Conservation (phyloP, 148 eudicot genomes). For the Vaccinium vitisidaea region DNA sequence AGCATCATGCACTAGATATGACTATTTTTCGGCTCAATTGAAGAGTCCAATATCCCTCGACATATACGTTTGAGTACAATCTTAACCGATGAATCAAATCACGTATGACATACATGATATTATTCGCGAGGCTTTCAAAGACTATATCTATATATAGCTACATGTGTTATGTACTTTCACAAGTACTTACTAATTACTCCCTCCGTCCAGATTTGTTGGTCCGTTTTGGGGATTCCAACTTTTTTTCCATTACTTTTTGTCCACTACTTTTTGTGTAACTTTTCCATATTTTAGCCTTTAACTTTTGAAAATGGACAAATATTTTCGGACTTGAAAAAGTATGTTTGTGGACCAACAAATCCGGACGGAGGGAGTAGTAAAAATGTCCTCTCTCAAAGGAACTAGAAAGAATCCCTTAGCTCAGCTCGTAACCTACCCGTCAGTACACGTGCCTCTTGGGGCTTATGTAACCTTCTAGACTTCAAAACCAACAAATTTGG, state of each 20-base stretch:
- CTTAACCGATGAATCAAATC: not conserved
- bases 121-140: not conserved
- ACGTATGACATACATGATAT: not conserved
- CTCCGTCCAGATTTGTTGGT: no score
- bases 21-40: not conserved
- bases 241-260: no score
- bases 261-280: no score
- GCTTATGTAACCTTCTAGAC: not conserved
- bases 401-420: not conserved
- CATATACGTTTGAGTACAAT: no score
- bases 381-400: not conserved
- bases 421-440: slow-evolving; percentile 1
- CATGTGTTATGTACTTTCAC: not conserved
- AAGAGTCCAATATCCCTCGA: not conserved
- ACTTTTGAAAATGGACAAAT: no score
- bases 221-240: no score
- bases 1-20: no score
- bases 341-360: no score
- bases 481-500: not conserved
- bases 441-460: not conserved
- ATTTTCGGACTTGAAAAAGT: no score
- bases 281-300: no score
- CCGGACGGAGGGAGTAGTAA: no score
- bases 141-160: not conserved
- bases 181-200: not conserved